Evolutionary conservation across 2,329 filamentous ascomycete genomes (phyloP), one percentile per base, ranked within the genome.

Genomic region (Fusarium clavum): DNA sequence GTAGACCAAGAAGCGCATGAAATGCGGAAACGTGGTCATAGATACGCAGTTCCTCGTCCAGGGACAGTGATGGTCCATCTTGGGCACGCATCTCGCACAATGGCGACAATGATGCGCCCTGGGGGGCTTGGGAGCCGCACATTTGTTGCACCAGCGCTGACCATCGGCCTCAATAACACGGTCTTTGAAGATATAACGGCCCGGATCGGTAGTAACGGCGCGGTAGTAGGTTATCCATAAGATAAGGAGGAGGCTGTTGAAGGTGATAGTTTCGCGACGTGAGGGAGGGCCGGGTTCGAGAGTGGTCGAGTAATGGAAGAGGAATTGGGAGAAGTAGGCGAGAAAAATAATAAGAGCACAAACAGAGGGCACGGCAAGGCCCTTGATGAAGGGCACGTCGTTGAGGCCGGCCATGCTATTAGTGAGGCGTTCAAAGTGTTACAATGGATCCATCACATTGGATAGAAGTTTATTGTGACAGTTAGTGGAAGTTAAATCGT

Each of bases 61-160:
- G 5, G 93, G 92, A 77, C 93, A 96, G 81, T 97, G 92, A 81
- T 94, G 92, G 81, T 94, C 92, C 92, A 94, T 94, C 80, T 89
- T 91, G 40, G 91, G 91, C 51, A 94, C 87, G 79, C 92, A 94
- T 73, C 90, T 88, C 69, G 84, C 83, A 81, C 93, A 97, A 72
- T 88, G 87, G 68, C 90, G 90, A 81, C 93, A 97, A 83, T 97
- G 93, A 83, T 96, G 93, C 2, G 92, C 88, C 69, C 93, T 85
- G 1, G 91, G 89, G 3, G 93, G 92, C 76, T 96, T 96, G 14
- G 88, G 88, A 34, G 88, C 86, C 49, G 87, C 82, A 79, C 93
- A 97, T 79, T 92, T 94, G 70, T 87, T 87, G 81, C 93, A 97
- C 91, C 92, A 95, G 54, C 86, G 71, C 51, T 68, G 61, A 20